phyloP scores from a whole-genome alignment of 306 rosid genomes.

The Castanea crenata region DNA sequence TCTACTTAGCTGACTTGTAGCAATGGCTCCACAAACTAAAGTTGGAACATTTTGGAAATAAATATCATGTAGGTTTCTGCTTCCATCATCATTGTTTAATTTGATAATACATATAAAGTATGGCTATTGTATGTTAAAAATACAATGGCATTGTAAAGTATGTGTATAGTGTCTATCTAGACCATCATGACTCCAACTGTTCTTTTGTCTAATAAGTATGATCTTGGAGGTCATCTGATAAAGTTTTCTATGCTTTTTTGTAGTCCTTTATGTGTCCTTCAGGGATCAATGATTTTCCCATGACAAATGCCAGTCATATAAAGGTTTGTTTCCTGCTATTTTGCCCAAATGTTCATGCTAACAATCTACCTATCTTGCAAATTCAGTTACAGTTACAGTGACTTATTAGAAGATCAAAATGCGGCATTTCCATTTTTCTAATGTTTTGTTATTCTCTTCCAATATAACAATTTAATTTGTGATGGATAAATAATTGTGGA shows the following conservation, averaged over 20 bases:
- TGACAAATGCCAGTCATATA: conserved; percentile 78
- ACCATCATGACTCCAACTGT: neutral
- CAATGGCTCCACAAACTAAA: neutral
- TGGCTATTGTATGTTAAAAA: neutral
- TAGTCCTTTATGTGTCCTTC: conserved; percentile 99
- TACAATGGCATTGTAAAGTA: neutral
- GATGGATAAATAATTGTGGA: neutral
- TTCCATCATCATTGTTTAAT: neutral
- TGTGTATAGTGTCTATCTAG: neutral
- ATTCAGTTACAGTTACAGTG: neutral
- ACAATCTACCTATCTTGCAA: neutral
- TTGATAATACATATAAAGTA: neutral
- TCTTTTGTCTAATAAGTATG: neutral
- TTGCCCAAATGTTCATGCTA: neutral
- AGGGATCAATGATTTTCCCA: conserved; percentile 89
- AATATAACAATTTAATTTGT: neutral
- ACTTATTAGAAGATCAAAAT: neutral
- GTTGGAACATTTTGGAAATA: neutral
- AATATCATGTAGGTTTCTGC: neutral
- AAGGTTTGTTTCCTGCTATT: conserved; percentile 46
- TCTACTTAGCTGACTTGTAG: neutral
- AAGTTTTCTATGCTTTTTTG: conserved; percentile 24
- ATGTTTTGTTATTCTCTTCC: conserved; percentile 1
- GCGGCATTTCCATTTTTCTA: neutral
- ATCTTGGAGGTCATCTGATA: conserved; percentile 12